Evolutionary conservation across 768 basidiomycete species (phyloP).

Genomic region (Hemileccinum impolitum): DNA sequence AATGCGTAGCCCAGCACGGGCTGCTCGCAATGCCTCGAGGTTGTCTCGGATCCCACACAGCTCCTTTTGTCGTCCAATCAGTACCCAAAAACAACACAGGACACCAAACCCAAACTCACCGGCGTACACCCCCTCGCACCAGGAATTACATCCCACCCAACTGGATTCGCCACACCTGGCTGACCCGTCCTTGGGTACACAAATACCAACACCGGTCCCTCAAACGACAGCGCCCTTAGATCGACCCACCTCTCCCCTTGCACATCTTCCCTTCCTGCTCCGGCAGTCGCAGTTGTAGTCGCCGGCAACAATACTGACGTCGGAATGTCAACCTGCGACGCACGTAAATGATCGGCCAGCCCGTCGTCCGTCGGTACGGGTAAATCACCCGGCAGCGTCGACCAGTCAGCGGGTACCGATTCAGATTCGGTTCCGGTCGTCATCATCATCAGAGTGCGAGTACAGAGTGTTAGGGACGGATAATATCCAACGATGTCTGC

Average conservation of each 20-base stretch:
- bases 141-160: conserved; percentile 23
- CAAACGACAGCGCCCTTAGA: conserved; percentile 13
- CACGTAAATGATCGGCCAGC: conserved; percentile 9
- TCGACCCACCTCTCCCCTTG: neutral
- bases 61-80: conserved; percentile 10
- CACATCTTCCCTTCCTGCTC: no score
- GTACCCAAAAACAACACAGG: no score
- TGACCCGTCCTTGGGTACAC: conserved; percentile 21
- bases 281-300: no score
- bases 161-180: conserved; percentile 10
- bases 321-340: neutral
- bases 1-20: conserved; percentile 2
- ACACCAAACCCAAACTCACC: conserved; percentile 3
- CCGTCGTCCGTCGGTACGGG: conserved; percentile 14
- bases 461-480: no score
- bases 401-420: no score
- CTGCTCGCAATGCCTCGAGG: neutral
- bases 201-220: conserved; percentile 20
- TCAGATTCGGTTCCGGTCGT: no score
- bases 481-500: no score
- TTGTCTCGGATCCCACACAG: conserved; percentile 13
- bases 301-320: no score
- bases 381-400: neutral
- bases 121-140: conserved; percentile 25
- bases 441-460: no score